A percentile compares a stretch with the other conserved stretches of the same genome.
Evolutionary conservation across 164 flowering plant genomes (phyloP).

Genomic region (Stephania japonica): DNA sequence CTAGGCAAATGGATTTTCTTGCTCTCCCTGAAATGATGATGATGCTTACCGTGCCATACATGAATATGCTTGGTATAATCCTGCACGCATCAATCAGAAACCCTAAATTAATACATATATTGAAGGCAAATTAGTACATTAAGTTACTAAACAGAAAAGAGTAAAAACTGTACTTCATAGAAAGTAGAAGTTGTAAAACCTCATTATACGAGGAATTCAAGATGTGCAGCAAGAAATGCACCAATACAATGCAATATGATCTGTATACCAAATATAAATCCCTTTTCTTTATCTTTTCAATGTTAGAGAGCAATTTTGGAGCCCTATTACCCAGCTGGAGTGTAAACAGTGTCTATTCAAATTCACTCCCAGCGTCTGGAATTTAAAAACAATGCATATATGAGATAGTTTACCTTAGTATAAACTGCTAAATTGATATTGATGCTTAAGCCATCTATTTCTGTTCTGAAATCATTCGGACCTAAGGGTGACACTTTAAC

Average conservation of each 20-base stretch:
- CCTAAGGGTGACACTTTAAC: conserved; percentile 44
- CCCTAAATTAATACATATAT: background rate
- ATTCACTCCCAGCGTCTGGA: background rate
- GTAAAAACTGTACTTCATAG: too few relatives aligned
- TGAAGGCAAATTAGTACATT: too few relatives aligned
- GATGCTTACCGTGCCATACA: conserved; percentile 72
- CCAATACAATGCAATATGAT: too few relatives aligned
- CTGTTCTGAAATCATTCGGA: conserved; percentile 53
- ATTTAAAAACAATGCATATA: conserved; percentile 6
- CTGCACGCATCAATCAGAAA: conserved; percentile 27
- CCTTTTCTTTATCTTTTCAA: too few relatives aligned
- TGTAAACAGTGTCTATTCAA: background rate
- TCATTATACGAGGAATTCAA: too few relatives aligned
- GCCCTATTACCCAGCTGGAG: too few relatives aligned
- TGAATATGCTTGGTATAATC: conserved; percentile 59
- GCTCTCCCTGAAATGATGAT: conserved; percentile 65
- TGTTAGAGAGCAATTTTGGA: too few relatives aligned
- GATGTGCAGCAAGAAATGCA: too few relatives aligned
- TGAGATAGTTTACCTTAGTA: conserved; percentile 45
- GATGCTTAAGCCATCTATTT: conserved; percentile 52
- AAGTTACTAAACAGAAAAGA: too few relatives aligned
- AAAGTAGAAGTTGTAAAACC: too few relatives aligned
- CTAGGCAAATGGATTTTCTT: conserved; percentile 35
- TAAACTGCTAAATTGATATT: conserved; percentile 57
- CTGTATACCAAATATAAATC: too few relatives aligned